These are phyloP conservation scores for Penicillium paradoxum DNA, from an alignment of 495 filamentous ascomycete genomes.

Conservation along the genomic window DNA sequence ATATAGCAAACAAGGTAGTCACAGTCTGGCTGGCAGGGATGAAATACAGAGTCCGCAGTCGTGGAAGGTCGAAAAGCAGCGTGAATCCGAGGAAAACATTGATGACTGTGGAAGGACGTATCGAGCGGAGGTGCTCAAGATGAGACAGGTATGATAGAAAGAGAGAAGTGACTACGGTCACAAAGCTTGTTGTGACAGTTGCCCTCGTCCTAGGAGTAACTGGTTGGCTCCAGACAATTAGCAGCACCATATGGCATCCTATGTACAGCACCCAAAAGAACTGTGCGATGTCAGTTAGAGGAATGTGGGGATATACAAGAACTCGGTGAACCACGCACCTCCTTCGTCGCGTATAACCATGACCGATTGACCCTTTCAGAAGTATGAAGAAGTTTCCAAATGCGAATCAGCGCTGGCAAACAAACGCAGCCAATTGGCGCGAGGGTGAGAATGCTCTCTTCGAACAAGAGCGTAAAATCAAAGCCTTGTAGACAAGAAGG, in stretches of 20 bases:
- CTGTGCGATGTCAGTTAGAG: conserved; percentile 1
- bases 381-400: conserved; percentile 7
- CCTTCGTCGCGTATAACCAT: conserved; percentile 19
- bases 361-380: conserved; percentile 23
- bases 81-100: conserved; percentile 11
- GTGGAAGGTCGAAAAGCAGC: conserved; percentile 14
- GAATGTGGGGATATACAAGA: not conserved
- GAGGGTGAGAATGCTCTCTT: conserved; percentile 14
- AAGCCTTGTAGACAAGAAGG: conserved; percentile 6
- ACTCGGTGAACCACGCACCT: conserved; percentile 2
- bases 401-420: not conserved
- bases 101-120: conserved; percentile 18
- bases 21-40: conserved; percentile 8
- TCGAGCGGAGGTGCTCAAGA: conserved; percentile 19
- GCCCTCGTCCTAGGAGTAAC: conserved; percentile 14
- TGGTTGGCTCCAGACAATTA: conserved; percentile 12
- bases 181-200: conserved; percentile 14
- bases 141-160: conserved; percentile 16
- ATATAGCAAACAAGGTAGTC: conserved; percentile 15
- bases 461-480: conserved; percentile 23
- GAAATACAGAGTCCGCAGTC: conserved; percentile 17
- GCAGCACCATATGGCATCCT: conserved; percentile 11
- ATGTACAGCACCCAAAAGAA: conserved; percentile 10
- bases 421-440: conserved; percentile 6
- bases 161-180: conserved; percentile 1